Evolutionary conservation across 2,329 filamentous ascomycete genomes (phyloP), one percentile per base, ranked within the genome.

Genomic region (Teratosphaeria gauchensis): DNA sequence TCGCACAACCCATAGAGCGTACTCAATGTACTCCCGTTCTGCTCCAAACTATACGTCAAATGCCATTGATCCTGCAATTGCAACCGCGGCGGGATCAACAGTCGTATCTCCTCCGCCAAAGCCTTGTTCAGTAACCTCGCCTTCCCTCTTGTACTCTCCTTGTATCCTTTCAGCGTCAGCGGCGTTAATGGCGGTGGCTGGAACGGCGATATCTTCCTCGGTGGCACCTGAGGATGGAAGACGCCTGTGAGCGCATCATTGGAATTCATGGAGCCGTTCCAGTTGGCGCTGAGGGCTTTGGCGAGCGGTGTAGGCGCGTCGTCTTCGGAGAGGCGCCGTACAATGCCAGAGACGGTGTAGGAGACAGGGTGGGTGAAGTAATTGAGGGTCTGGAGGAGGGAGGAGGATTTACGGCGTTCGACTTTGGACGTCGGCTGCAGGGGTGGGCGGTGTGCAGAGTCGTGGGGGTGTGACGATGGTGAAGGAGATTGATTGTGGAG

Each of bases 21-120:
- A 9, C 83, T 82, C 38, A 99, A 76, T 63, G 90, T 94, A 56
- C 92, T 90, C 12, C 94, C 94, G 73, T 99, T 86, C 74, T 95
- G 88, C 68, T 96, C 92, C 38, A 99, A 79, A 64, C 90, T 95
- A 75, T 97, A 99, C 42, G 87, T 82, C 55, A 97, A 77, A 57
- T 81, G 82, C 94, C 94, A 99, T 61, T 87, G 84, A 65, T 96
- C 92, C 61, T 87, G 84, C 52, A 99, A 84, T 73, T 95, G 90
- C 61, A 97, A 76, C 54, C 94, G 82, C 64, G 95, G 85, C 0
- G 94, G 94, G 24, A 97, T 78, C 68, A 97, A 85, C 46, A 95
- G 82, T 54, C 94, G 83, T 59, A 97, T 96, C 77, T 97, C 94
- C 75, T 97, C 94, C 2, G 92, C 94, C 32, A 97, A 78, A 11